Evolutionary conservation across 257 asterid genomes (phyloP), one percentile per base, ranked within the genome.

Genomic region (Nicotiana undulata): DNA sequence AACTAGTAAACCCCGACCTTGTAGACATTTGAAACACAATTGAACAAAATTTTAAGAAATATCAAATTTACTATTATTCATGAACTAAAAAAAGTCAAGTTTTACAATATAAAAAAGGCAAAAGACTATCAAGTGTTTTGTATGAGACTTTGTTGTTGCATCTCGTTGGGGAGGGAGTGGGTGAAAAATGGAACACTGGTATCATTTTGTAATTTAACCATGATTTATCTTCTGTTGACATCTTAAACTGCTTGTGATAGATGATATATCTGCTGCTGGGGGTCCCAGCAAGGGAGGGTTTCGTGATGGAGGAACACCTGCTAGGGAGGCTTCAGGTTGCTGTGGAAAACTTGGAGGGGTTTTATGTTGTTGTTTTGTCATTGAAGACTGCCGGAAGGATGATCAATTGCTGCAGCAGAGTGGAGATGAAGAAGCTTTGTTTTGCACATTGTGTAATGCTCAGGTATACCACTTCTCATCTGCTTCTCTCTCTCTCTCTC

Each of bases 391-490:
- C 58, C 93, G 97, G 64, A 91, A 90, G 79, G 93, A 89, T 81
- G 90, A 88, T 75, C 76, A 63, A 81, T 78, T 80, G 22, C 83
- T 83, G 81, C 92, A 89, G 76, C 88, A 86, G 86, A 91, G 78
- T 81, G 92, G 86, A 9, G 98, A 95, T 70, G 99, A 95, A 83
- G 98, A 95, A 37, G 97, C 96, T 84, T 89, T 93, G 82, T 95
- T 95, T 87, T 95, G 99, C 93, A 93, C 97, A 16, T 80, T 95
- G 91, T 95, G 99, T 89, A 93, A 93, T 84, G 93, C 97, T 58
- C 97, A 95, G 99, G 99, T 93, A 91, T 78, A 75, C 68, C 60
- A 53, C 22, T 79, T 53, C 72, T 77, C 34, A 44, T 70, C 24
- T 26, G 78, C 40, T 24, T 49, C 40, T 74, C 44, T 61, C 67